phyloP scores from a whole-genome alignment of 805 yeast genomes.

The Wickerhamomyces silvicola region DNA sequence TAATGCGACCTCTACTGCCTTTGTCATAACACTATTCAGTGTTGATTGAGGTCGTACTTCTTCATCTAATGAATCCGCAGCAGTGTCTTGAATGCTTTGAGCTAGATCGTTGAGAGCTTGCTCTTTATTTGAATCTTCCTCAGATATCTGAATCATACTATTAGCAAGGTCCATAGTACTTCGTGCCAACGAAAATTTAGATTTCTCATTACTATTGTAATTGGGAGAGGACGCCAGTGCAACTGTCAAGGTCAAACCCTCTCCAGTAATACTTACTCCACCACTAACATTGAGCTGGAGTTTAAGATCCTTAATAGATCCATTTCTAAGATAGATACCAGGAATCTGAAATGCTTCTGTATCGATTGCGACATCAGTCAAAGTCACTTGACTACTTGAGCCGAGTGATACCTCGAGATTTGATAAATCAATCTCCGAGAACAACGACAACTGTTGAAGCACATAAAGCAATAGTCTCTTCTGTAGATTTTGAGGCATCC shows the following conservation, averaged over 20 bases:
- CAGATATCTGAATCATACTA: slow-evolving; percentile 31
- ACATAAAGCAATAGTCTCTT: slow-evolving; percentile 74
- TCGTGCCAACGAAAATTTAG: slow-evolving; percentile 52
- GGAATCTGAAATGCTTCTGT: slow-evolving; percentile 65
- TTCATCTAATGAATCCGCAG: slow-evolving; percentile 12
- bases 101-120: slow-evolving; percentile 2
- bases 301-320: slow-evolving; percentile 47
- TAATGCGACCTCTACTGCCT: slow-evolving; percentile 62
- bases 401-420: slow-evolving; percentile 77
- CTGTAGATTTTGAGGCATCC: slow-evolving; percentile 86
- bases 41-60: slow-evolving; percentile 25
- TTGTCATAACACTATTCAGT: slow-evolving; percentile 50
- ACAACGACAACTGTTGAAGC: slow-evolving; percentile 71
- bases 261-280: slow-evolving; percentile 59
- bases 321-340: slow-evolving; percentile 55
- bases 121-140: slow-evolving; percentile 4
- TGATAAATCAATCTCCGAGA: slow-evolving; percentile 76
- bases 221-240: slow-evolving; percentile 25
- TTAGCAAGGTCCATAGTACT: slow-evolving; percentile 72
- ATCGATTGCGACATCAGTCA: slow-evolving; percentile 62
- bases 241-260: slow-evolving; percentile 45
- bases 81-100: slow-evolving; percentile 15
- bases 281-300: slow-evolving; percentile 60
- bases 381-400: slow-evolving; percentile 41
- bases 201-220: slow-evolving; percentile 19